phyloP scores from a whole-genome alignment of 257 asterid species.

The Jacaranda mimosifolia region DNA sequence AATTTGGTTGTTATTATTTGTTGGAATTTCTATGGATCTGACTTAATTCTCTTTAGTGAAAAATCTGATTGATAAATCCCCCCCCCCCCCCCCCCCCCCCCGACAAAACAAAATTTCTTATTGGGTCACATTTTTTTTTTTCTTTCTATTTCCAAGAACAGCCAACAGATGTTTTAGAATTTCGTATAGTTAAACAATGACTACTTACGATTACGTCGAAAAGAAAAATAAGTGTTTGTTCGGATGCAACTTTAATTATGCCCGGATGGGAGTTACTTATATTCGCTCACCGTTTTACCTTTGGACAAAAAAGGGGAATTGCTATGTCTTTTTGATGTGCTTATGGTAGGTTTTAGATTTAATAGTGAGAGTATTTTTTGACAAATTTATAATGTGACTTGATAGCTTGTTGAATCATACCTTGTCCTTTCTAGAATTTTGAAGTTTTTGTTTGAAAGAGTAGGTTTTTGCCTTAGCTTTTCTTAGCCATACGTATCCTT shows the following conservation, averaged over 20 bases:
- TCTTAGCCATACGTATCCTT: not conserved
- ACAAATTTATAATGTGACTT: not conserved
- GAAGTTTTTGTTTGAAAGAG: not conserved
- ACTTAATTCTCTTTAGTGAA: not conserved
- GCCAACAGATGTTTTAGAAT: not conserved
- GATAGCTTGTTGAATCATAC: not conserved
- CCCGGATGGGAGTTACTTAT: not conserved
- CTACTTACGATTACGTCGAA: not conserved
- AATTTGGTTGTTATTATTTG: not conserved
- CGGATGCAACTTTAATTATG: not conserved
- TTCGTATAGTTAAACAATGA: not conserved
- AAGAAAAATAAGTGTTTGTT: not conserved
- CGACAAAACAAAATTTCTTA: not conserved
- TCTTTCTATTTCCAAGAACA: not conserved
- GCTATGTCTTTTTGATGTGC: not conserved
- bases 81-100: not conserved
- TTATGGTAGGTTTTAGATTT: not conserved
- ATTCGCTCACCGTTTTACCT: not conserved
- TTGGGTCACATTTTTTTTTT: not conserved
- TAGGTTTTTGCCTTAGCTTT: not conserved
- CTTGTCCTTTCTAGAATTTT: not conserved
- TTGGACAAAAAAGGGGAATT: not conserved
- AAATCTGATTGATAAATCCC: conserved; percentile 18
- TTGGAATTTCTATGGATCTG: conserved; percentile 24
- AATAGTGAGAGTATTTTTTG: not conserved